Percentiles rank a stretch among this genome's conserved stretches.
phyloP scores from a whole-genome alignment of 1,139 yeast species.

The Magnusiomyces sp. region DNA sequence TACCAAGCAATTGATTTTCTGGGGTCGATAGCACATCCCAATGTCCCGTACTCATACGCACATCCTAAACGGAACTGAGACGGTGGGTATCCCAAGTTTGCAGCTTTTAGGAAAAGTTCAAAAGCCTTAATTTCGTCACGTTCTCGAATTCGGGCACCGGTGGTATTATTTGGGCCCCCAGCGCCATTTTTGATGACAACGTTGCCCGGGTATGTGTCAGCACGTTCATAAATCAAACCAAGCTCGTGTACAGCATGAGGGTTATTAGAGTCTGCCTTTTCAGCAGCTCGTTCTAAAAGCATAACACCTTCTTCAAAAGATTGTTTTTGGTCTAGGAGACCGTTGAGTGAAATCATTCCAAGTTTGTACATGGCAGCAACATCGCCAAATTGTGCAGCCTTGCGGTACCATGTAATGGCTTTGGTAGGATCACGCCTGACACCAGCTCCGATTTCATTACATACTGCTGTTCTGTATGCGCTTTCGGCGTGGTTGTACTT shows the following conservation, averaged over 20 bases:
- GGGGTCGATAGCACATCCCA: slow-evolving; percentile 58
- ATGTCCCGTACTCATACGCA: slow-evolving; percentile 79
- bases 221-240: slow-evolving; percentile 65
- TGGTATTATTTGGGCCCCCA: slow-evolving; percentile 17
- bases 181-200: slow-evolving; percentile 39
- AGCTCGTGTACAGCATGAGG: slow-evolving; percentile 57
- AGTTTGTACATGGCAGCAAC: slow-evolving; percentile 59
- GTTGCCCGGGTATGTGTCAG: slow-evolving; percentile 36
- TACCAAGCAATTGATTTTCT: slow-evolving; percentile 85
- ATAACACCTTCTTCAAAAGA: slow-evolving; percentile 43
- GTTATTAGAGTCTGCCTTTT: slow-evolving; percentile 35
- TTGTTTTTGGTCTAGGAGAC: slow-evolving; percentile 37
- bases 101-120: slow-evolving; percentile 65
- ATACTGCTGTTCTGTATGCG: slow-evolving; percentile 58
- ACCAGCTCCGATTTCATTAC: slow-evolving; percentile 52
- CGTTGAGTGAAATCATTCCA: slow-evolving; percentile 53
- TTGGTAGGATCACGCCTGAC: slow-evolving; percentile 36
- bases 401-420: slow-evolving; percentile 46
- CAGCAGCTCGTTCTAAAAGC: slow-evolving; percentile 52
- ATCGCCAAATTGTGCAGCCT: slow-evolving; percentile 51
- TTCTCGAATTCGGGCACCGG: slow-evolving; percentile 19
- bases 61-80: slow-evolving; percentile 83
- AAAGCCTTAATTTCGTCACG: slow-evolving; percentile 53
- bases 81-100: slow-evolving; percentile 64
- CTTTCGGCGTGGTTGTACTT: slow-evolving; percentile 48